Percentiles rank a stretch among this genome's conserved stretches.
Evolutionary conservation across 2,329 filamentous ascomycete species (phyloP).

Genomic region (Paraconiothyrium sp.): DNA sequence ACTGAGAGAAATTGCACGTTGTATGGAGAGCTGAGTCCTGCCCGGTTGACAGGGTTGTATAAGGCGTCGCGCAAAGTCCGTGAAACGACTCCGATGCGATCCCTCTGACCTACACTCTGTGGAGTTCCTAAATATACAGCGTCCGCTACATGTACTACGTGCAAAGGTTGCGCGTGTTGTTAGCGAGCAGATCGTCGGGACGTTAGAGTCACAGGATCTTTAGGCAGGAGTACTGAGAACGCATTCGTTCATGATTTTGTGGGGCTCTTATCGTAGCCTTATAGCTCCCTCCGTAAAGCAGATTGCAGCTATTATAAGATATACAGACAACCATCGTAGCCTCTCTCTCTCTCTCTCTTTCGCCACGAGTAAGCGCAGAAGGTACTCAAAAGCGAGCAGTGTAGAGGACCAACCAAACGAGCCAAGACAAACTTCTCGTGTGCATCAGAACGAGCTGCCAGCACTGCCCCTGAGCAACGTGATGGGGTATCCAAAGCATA

Average conservation of each 20-base stretch:
- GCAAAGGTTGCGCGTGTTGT: neutral
- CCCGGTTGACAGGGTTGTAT: neutral
- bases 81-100: conserved; percentile 12
- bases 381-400: neutral
- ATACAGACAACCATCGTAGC: neutral
- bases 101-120: no score
- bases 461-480: conserved; percentile 11
- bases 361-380: neutral
- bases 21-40: neutral
- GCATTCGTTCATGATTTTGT: conserved; percentile 4
- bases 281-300: neutral
- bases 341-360: neutral
- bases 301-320: neutral
- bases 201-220: neutral
- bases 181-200: neutral
- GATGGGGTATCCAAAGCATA: conserved; percentile 18
- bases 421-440: conserved; percentile 2
- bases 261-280: conserved; percentile 2
- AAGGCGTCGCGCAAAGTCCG: conserved; percentile 10
- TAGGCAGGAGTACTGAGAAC: neutral
- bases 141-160: no score
- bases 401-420: conserved; percentile 4
- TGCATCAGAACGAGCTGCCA: conserved; percentile 14
- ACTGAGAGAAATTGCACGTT: neutral
- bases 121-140: no score